Evolutionary conservation across 2,329 filamentous ascomycete genomes (phyloP), one percentile per base, ranked within the genome.

Genomic region (Mycosphaerelloides madeirae): DNA sequence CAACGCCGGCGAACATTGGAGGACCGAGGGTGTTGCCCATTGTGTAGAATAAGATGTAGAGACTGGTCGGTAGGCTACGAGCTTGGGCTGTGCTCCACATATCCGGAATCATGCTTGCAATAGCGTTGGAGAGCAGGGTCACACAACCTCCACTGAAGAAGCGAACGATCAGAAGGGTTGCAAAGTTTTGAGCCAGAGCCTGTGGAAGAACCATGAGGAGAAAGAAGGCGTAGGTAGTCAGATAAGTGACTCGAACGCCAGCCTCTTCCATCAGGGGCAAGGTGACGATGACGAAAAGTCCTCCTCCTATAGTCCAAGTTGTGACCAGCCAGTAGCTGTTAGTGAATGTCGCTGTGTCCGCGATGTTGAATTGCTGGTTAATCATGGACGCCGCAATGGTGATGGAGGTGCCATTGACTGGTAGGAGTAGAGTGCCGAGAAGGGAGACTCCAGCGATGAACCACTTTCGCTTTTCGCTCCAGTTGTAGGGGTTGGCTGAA

Each of bases 311-410:
- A 16, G 55, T 62, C 66, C 66, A 69, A 31, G 57, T 60, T 1
- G 61, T 57, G 18, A 68, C 60, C 2, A 60, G 51, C 65, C 65
- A 69, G 58, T 65, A 68, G 29, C 60, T 66, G 47, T 68, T 55
- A n/a, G 64, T 61, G 39, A 69, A 68, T 15, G 44, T 36, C 3
- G 47, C 34, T 4, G 59, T 58, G 47, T 69, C 66, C 38, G 50
- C 57, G 43, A 68, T 46, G 13, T 52, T 41, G 49, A 68, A 68
- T 5, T 58, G 46, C 6, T 47, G 40, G 38, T 62, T 63, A 49
- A 68, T 63, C 29, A 59, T 53, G 22, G 49, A 47, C 5, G 59
- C 57, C 9, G 65, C 65, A 11, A 63, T 59, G 2, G 66, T 63
- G 29, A 68, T 63, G 6, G 58, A 57, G 2, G 65, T 68, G 15